phyloP scores from a whole-genome alignment of 768 basidiomycete genomes.

The Tylopilus plumbeoviolaceoides region DNA sequence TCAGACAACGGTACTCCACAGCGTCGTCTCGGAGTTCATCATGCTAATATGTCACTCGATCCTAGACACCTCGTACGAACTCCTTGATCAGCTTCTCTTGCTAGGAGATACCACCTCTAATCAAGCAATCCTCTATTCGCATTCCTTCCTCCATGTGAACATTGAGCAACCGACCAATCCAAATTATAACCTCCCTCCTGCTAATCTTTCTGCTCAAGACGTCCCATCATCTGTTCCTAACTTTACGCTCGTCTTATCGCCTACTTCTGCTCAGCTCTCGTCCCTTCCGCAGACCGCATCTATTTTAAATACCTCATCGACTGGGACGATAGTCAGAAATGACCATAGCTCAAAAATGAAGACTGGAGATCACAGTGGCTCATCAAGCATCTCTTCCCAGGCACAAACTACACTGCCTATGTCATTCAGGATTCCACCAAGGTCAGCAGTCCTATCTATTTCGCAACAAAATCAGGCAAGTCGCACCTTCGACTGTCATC shows the following conservation, averaged over 20 bases:
- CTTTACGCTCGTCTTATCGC: constrained; percentile 52
- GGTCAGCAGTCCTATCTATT: constrained; percentile 65
- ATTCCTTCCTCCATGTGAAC: constrained; percentile 38
- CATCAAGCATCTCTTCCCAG: constrained; percentile 51
- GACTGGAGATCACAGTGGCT: constrained; percentile 74
- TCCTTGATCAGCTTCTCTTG: constrained; percentile 43
- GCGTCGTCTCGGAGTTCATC: background rate
- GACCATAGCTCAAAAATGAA: constrained; percentile 46
- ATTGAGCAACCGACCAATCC: constrained; percentile 50
- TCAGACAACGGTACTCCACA: constrained; percentile 40
- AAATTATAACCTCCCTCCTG: constrained; percentile 68
- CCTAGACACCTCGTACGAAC: constrained; percentile 47
- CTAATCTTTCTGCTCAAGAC: constrained; percentile 44
- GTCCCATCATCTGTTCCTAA: constrained; percentile 43
- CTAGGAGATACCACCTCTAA: constrained; percentile 74
- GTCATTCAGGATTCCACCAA: constrained; percentile 51
- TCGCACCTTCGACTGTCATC: background rate
- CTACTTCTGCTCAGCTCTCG: constrained; percentile 41
- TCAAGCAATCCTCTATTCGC: constrained; percentile 70
- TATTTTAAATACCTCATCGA: constrained; percentile 37
- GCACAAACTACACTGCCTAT: constrained; percentile 79
- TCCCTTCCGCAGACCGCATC: constrained; percentile 54
- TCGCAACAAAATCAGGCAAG: constrained; percentile 72
- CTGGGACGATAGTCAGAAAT: constrained; percentile 40
- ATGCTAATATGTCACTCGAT: constrained; percentile 2